Evolutionary conservation across 192 early-diverging fungal genomes (phyloP).

Genomic region (Podila epicladia): DNA sequence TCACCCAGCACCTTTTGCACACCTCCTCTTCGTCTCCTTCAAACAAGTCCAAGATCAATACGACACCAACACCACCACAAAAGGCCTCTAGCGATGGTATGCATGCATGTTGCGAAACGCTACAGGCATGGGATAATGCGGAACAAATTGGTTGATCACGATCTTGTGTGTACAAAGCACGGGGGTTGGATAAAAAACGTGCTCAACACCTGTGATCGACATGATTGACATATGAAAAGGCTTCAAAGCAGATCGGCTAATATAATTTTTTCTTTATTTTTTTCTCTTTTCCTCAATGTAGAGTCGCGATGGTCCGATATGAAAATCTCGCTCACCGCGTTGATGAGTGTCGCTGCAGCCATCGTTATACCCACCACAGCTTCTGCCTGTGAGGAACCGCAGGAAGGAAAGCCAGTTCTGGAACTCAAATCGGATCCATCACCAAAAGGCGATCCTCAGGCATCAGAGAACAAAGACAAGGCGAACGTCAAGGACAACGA

Average conservation of each 20-base stretch:
- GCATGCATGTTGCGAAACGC: too few relatives aligned
- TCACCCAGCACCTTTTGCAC: too few relatives aligned
- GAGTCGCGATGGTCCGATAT: conserved; percentile 46
- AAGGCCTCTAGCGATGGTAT: too few relatives aligned
- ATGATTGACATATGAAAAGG: too few relatives aligned
- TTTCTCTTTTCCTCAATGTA: not conserved
- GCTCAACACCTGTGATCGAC: too few relatives aligned
- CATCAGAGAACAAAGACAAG: not conserved
- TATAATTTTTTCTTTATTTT: not conserved
- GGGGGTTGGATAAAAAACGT: too few relatives aligned
- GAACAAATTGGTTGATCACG: too few relatives aligned
- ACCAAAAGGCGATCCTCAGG: not conserved
- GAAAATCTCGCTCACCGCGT: conserved; percentile 14
- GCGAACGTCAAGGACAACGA: conserved; percentile 8
- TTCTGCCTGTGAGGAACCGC: conserved; percentile 17
- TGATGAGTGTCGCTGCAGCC: conserved; percentile 27
- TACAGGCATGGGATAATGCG: too few relatives aligned
- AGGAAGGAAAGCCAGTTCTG: conserved; percentile 13
- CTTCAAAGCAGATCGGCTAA: not conserved
- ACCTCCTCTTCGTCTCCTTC: too few relatives aligned
- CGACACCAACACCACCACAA: too few relatives aligned
- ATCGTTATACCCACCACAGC: conserved; percentile 14
- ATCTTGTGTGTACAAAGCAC: too few relatives aligned
- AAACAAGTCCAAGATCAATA: too few relatives aligned
- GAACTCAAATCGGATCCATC: conserved; percentile 24